phyloP scores from a whole-genome alignment of 1,284 basidiomycete species.

The Cryptococcus sp. region DNA sequence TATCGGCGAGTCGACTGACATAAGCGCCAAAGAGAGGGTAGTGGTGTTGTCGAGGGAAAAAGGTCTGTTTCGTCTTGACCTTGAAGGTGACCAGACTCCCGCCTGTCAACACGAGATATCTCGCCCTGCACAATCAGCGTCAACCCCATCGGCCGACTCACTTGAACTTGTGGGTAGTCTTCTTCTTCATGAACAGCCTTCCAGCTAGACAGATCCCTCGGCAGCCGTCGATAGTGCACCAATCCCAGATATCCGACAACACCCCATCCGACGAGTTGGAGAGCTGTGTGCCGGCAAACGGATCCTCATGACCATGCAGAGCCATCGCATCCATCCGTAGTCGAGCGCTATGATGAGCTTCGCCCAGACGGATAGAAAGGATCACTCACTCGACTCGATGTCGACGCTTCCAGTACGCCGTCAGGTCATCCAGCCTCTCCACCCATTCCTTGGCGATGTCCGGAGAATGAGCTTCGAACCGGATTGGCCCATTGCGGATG shows the following conservation, averaged over 20 bases:
- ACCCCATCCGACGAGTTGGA: constrained; percentile 16
- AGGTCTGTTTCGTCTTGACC: constrained; percentile 20
- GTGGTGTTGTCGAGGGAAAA: constrained; percentile 24
- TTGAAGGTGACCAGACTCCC: constrained; percentile 38
- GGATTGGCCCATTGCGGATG: constrained; percentile 16
- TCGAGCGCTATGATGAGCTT: too few species aligned
- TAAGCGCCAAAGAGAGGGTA: constrained; percentile 44
- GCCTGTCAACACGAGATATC: constrained; percentile 31
- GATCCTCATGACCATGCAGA: constrained; percentile 13
- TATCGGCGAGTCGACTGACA: constrained; percentile 26
- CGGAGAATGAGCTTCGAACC: constrained; percentile 27
- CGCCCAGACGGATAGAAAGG: too few species aligned
- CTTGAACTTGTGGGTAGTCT: constrained; percentile 35
- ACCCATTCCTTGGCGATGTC: constrained; percentile 41
- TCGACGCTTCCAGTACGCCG: constrained; percentile 34
- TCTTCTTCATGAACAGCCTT: constrained; percentile 35
- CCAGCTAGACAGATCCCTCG: constrained; percentile 33
- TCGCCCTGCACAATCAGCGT: constrained; percentile 14
- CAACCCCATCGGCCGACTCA: constrained; percentile 13
- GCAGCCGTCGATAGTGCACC: constrained; percentile 43
- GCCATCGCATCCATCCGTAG: constrained; percentile 37
- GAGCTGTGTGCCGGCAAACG: constrained; percentile 16
- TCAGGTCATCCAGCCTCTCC: constrained; percentile 23
- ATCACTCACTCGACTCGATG: constrained; percentile 41
- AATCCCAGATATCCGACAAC: constrained; percentile 40